Percentiles rank a stretch among this genome's conserved stretches.
Evolutionary conservation across 129 eudicot genomes (phyloP).

Genomic region (Centaurea solstitialis): DNA sequence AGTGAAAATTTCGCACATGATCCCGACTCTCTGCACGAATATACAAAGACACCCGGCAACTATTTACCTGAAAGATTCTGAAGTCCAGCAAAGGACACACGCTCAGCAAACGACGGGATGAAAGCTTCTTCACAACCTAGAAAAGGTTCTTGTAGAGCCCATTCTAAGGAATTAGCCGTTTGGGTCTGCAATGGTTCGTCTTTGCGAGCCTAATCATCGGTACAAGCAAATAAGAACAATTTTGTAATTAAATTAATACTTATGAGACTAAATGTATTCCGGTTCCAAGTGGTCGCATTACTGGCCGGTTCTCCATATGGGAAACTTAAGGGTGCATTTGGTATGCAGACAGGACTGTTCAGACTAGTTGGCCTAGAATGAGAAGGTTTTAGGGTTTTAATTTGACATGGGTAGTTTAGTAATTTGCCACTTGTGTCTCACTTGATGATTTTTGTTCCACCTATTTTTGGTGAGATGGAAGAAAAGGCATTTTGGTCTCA

Average conservation of each 20-base stretch:
- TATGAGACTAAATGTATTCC: neutral
- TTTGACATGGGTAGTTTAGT: neutral
- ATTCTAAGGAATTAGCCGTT: slow-evolving; percentile 53
- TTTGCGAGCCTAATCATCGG: slow-evolving; percentile 47
- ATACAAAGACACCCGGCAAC: neutral
- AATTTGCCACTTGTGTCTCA: neutral
- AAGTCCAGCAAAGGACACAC: slow-evolving; percentile 69
- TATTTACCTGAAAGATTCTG: slow-evolving; percentile 63
- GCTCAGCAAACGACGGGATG: slow-evolving; percentile 68
- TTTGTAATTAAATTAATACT: neutral
- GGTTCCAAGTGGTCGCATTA: neutral
- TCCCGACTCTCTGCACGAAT: too few species aligned
- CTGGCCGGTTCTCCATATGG: neutral
- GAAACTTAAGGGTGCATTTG: neutral
- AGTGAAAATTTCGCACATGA: too few species aligned
- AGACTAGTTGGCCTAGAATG: too few species aligned
- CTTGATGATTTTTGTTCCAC: neutral
- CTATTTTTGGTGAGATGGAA: too few species aligned
- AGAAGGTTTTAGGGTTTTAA: neutral
- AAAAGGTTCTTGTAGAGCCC: slow-evolving; percentile 55
- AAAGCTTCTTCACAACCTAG: slow-evolving; percentile 54
- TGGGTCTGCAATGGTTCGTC: slow-evolving; percentile 66
- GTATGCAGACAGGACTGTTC: too few species aligned
- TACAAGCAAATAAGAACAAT: slow-evolving; percentile 4
- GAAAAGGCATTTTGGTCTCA: too few species aligned